These are phyloP conservation scores for Shiraia bambusicola DNA, from an alignment of 2,329 filamentous ascomycete species.

Conservation along the genomic window DNA sequence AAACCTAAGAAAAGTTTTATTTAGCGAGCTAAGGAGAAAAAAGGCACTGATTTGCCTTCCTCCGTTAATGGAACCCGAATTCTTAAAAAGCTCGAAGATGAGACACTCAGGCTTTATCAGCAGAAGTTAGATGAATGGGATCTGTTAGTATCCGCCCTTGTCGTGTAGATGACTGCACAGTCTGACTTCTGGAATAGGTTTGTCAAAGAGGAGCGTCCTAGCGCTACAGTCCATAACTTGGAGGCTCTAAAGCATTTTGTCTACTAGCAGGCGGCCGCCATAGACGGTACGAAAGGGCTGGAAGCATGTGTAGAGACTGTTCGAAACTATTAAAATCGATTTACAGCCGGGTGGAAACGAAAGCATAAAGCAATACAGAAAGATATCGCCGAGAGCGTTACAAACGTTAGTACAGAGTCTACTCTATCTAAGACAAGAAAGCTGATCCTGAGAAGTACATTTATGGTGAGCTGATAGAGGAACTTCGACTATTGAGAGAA, in stretches of 20 bases:
- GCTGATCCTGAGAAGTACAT: conserved; percentile 6
- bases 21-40: conserved; percentile 11
- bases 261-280: conserved; percentile 2
- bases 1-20: conserved; percentile 13
- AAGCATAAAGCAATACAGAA: conserved; percentile 9
- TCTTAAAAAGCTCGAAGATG: conserved; percentile 8
- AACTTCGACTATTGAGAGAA: conserved; percentile 4
- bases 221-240: conserved; percentile 5
- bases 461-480: conserved; percentile 4
- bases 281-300: conserved; percentile 4
- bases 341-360: conserved; percentile 13
- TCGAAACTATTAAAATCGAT: conserved; percentile 17
- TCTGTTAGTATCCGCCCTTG: conserved; percentile 3
- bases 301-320: conserved; percentile 13
- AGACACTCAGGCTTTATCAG: conserved; percentile 8
- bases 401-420: conserved; percentile 3
- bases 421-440: not conserved
- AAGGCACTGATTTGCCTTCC: conserved; percentile 6
- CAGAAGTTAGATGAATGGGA: conserved; percentile 9
- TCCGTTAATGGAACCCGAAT: conserved; percentile 8
- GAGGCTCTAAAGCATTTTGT: conserved; percentile 10
- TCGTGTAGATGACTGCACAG: conserved; percentile 1
- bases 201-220: conserved; percentile 4
- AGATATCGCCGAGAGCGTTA: conserved; percentile 10
- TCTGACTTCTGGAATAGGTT: conserved; percentile 4